Conservation (phyloP, 768 basidiomycete species). For the Exidia glandulosa region DNA sequence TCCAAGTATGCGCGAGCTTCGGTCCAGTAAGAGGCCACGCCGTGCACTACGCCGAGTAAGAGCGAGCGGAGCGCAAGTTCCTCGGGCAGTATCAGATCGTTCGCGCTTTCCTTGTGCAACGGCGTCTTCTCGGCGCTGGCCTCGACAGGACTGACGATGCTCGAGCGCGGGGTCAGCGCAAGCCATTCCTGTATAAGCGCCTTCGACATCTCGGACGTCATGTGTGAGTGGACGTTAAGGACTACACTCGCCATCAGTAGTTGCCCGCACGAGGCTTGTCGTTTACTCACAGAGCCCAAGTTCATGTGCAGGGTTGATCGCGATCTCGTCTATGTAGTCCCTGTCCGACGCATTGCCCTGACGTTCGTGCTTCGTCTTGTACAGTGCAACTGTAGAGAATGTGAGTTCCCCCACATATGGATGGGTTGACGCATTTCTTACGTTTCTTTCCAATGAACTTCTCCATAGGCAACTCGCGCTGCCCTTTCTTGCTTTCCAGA, state of each 20-base stretch:
- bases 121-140: slow-evolving; percentile 5
- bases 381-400: slow-evolving; percentile 55
- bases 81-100: slow-evolving; percentile 55
- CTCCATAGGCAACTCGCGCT: slow-evolving; percentile 65
- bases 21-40: slow-evolving; percentile 38
- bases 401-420: neutral
- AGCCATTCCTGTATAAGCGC: slow-evolving; percentile 49
- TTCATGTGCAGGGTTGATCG: slow-evolving; percentile 65
- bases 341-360: slow-evolving; percentile 36
- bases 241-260: no score
- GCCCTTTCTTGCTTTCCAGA: slow-evolving; percentile 49
- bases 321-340: slow-evolving; percentile 42
- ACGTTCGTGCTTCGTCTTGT: slow-evolving; percentile 54
- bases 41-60: slow-evolving; percentile 55
- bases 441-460: slow-evolving; percentile 68
- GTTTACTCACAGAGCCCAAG: neutral
- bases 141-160: slow-evolving; percentile 22
- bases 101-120: slow-evolving; percentile 1
- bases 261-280: no score
- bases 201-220: slow-evolving; percentile 39
- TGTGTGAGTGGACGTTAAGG: slow-evolving; percentile 69
- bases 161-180: slow-evolving; percentile 35
- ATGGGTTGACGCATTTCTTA: slow-evolving; percentile 21
- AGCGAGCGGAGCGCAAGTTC: slow-evolving; percentile 60
- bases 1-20: slow-evolving; percentile 37